A percentile compares a stretch with the other conserved stretches of the same genome.
Evolutionary conservation across 129 eudicot species (phyloP).

Genomic region (Arctium lappa): DNA sequence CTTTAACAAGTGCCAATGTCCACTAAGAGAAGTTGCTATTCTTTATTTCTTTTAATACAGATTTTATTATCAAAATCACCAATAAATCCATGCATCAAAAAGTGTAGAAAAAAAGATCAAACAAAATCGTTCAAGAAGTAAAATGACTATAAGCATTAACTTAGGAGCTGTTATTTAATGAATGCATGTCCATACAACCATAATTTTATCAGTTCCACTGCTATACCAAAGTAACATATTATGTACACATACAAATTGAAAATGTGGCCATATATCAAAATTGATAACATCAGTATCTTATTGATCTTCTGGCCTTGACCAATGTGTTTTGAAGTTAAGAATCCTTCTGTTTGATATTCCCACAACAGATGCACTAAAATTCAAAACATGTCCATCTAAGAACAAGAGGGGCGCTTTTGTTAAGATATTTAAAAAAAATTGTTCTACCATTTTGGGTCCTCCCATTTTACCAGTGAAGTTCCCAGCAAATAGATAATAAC

Average conservation of each 20-base stretch:
- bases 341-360: neutral
- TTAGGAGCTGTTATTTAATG: neutral
- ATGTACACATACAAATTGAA: neutral
- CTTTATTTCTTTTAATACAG: neutral
- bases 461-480: neutral
- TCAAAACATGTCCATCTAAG: neutral
- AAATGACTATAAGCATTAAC: neutral
- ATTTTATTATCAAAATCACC: neutral
- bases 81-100: neutral
- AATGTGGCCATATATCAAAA: neutral
- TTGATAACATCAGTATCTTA: neutral
- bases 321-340: neutral
- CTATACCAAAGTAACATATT: neutral
- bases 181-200: neutral
- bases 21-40: constrained; percentile 6
- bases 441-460: constrained; percentile 2
- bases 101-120: neutral
- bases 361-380: neutral
- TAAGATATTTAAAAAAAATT: neutral
- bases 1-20: constrained; percentile 9
- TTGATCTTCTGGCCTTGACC: neutral
- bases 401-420: neutral
- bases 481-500: neutral
- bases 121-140: neutral
- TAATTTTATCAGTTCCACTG: neutral